These are phyloP conservation scores for Phytophthora capsici DNA, from an alignment of 352 stramenopile species.

Conservation along the genomic window DNA sequence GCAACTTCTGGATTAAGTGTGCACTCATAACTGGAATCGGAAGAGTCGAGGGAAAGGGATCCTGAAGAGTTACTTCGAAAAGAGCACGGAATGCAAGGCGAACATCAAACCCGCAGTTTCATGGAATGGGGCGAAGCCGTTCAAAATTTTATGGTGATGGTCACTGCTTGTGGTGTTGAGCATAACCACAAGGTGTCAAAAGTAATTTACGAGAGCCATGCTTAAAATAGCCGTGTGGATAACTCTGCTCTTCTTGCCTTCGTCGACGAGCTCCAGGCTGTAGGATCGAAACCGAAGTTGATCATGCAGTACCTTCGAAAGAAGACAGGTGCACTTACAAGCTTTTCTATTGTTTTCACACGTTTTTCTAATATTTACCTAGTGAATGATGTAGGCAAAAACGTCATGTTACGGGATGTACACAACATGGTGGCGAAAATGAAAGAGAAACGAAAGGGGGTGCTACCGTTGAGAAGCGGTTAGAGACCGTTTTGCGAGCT, in stretches of 20 bases:
- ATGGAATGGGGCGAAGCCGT: constrained; percentile 3
- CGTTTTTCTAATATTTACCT: too few relatives aligned
- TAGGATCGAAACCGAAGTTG: background rate
- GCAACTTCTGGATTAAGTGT: constrained; percentile 9
- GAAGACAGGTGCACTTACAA: too few relatives aligned
- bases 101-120: constrained; percentile 5
- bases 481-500: background rate
- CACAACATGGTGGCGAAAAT: constrained; percentile 11
- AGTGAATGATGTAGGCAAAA: constrained; percentile 1
- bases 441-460: background rate
- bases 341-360: too few relatives aligned
- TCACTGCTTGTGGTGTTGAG: background rate
- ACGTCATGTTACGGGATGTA: constrained; percentile 1
- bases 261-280: constrained; percentile 10
- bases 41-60: background rate
- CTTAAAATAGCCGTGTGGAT: too few relatives aligned
- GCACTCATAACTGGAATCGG: background rate
- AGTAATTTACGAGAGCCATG: background rate
- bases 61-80: background rate
- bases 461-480: background rate
- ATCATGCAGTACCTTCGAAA: too few relatives aligned
- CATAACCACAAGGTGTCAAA: constrained; percentile 12
- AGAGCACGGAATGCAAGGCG: constrained; percentile 6
- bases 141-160: constrained; percentile 3
- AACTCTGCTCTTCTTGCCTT: background rate